Percentiles rank a stretch among this genome's conserved stretches.
Evolutionary conservation across 305 asterid genomes (phyloP).

Genomic region (Fraxinus xanthoxyloides): DNA sequence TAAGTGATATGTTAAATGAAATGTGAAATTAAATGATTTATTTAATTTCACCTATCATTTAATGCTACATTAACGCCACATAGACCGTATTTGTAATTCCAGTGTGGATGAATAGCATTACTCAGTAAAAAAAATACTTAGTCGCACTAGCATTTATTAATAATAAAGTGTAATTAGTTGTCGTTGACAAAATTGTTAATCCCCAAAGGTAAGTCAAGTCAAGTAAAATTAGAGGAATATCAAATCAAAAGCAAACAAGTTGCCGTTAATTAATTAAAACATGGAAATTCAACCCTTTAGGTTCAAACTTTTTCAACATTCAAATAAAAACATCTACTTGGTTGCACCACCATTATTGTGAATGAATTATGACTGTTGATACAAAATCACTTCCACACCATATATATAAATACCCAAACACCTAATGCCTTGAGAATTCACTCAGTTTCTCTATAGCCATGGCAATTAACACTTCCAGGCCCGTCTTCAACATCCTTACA

Average conservation of each 20-base stretch:
- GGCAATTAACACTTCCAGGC: slow-evolving; percentile 17
- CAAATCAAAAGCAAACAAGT: neutral
- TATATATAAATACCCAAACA: neutral
- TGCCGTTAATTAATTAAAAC: neutral
- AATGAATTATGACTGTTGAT: neutral
- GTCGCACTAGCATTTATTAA: no score
- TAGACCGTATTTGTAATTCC: no score
- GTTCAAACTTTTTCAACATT: neutral
- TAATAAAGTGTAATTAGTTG: no score
- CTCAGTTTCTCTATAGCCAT: slow-evolving; percentile 7
- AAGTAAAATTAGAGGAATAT: neutral
- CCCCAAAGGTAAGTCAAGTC: neutral
- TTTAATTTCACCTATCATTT: no score
- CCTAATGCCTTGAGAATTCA: neutral
- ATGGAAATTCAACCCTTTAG: neutral
- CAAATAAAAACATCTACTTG: neutral
- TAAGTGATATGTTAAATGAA: no score
- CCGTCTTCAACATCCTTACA: slow-evolving; percentile 13
- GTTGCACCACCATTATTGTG: neutral
- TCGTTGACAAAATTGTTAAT: no score
- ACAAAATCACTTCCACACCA: neutral
- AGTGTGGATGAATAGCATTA: no score
- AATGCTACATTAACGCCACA: no score
- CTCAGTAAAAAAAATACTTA: no score
- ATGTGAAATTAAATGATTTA: no score